Percentiles rank a stretch among this genome's conserved stretches.
phyloP scores from a whole-genome alignment of 2,329 filamentous ascomycete genomes.

The Saccharata proteae region DNA sequence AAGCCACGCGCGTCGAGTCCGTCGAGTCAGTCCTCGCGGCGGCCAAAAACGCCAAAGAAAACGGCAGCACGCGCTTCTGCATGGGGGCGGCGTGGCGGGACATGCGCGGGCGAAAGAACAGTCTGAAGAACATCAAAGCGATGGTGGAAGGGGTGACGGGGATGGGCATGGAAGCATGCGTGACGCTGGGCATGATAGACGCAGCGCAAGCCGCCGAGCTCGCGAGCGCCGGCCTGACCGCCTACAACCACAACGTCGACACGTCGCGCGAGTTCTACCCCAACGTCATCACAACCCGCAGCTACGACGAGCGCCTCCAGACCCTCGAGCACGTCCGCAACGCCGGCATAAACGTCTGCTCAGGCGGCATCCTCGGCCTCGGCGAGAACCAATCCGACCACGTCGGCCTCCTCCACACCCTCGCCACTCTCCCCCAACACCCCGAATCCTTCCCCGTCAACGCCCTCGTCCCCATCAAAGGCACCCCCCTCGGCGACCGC shows the following conservation, averaged over 20 bases:
- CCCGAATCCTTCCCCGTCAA: constrained; percentile 90
- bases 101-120: constrained; percentile 81
- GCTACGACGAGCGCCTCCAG: constrained; percentile 74
- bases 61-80: constrained; percentile 84
- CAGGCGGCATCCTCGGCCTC: constrained; percentile 75
- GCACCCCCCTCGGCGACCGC: constrained; percentile 67
- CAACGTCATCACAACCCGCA: constrained; percentile 70
- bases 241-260: constrained; percentile 92
- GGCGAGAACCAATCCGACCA: constrained; percentile 71
- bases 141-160: constrained; percentile 74
- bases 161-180: constrained; percentile 82
- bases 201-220: constrained; percentile 67
- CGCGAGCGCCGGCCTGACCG: constrained; percentile 72
- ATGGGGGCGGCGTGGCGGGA: constrained; percentile 93
- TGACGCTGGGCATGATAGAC: constrained; percentile 92
- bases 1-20: constrained; percentile 65
- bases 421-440: constrained; percentile 67
- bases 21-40: constrained; percentile 73
- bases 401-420: constrained; percentile 71
- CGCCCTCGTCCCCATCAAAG: constrained; percentile 79
- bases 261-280: constrained; percentile 85
- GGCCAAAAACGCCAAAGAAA: constrained; percentile 64
- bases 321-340: constrained; percentile 71
- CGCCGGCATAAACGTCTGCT: constrained; percentile 82
- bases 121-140: constrained; percentile 67